phyloP scores from a whole-genome alignment of 306 rosid species.

The Mimosa bimucronata region DNA sequence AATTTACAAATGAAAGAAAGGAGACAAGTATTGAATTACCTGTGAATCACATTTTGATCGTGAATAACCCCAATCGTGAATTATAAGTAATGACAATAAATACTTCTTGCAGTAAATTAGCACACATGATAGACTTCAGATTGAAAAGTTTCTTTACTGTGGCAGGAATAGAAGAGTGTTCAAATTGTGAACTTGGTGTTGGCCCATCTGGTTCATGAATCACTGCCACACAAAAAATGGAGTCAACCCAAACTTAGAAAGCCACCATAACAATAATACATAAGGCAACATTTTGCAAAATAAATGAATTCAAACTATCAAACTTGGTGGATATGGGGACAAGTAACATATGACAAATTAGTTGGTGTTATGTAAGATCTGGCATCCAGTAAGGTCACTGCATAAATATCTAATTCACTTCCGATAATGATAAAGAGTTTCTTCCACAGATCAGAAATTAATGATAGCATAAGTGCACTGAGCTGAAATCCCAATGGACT shows the following conservation, averaged over 20 bases:
- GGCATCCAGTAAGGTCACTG: not conserved
- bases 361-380: not conserved
- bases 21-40: no score
- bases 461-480: constrained; percentile 9
- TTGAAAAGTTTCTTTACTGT: constrained; percentile 94
- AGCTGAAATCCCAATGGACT: not conserved
- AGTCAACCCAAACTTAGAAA: constrained; percentile 15
- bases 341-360: constrained; percentile 13
- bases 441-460: constrained; percentile 10
- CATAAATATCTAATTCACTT: not conserved
- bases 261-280: not conserved
- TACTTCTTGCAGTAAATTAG: no score
- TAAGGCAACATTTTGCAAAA: not conserved
- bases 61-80: no score
- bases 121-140: no score
- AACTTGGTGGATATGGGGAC: constrained; percentile 6
- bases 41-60: no score
- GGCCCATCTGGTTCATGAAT: constrained; percentile 90
- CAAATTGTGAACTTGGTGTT: constrained; percentile 74
- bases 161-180: constrained; percentile 90
- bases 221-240: constrained; percentile 63
- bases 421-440: not conserved
- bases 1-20: no score
- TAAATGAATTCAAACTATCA: not conserved
- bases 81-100: no score